Evolutionary conservation across 176 grass and related monocot species (phyloP).

Genomic region (Aechmea fasciata): DNA sequence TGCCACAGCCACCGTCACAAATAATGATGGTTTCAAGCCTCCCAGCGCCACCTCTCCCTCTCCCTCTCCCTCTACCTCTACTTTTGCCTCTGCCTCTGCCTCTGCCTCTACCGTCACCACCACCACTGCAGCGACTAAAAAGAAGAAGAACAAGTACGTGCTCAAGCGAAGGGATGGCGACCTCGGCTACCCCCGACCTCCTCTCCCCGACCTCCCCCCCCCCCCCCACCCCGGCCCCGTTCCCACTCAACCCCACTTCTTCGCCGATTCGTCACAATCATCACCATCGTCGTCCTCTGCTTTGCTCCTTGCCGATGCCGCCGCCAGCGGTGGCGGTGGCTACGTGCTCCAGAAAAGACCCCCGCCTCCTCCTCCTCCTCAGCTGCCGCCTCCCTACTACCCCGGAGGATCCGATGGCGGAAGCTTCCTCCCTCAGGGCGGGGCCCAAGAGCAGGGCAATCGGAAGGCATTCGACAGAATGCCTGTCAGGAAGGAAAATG

Average conservation of each 20-base stretch:
- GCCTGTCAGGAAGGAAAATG: conserved; percentile 31
- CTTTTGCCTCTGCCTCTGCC: too few species aligned
- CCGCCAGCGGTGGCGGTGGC: conserved; percentile 9
- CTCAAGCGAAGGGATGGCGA: conserved; percentile 74
- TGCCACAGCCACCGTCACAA: too few species aligned
- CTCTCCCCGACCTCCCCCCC: conserved; percentile 3
- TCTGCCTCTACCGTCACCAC: background rate
- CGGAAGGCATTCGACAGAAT: background rate
- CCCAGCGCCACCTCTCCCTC: conserved; percentile 8
- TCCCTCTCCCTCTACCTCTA: too few species aligned
- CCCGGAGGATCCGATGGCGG: conserved; percentile 14
- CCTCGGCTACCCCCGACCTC: background rate
- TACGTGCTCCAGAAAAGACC: conserved; percentile 33
- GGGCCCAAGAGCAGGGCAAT: too few species aligned
- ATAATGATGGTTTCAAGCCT: too few species aligned
- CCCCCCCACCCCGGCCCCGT: background rate
- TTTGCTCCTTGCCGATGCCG: conserved; percentile 5
- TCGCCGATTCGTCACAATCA: conserved; percentile 24
- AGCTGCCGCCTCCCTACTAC: background rate
- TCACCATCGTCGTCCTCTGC: too few species aligned
- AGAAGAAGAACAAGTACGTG: conserved; percentile 78
- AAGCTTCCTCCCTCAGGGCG: background rate
- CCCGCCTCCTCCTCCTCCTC: background rate
- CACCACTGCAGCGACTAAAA: background rate
- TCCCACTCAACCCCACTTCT: background rate